These are phyloP conservation scores for Takakia lepidozioides DNA, from an alignment of 225 moss, liverwort and hornwort genomes.

Conservation along the genomic window DNA sequence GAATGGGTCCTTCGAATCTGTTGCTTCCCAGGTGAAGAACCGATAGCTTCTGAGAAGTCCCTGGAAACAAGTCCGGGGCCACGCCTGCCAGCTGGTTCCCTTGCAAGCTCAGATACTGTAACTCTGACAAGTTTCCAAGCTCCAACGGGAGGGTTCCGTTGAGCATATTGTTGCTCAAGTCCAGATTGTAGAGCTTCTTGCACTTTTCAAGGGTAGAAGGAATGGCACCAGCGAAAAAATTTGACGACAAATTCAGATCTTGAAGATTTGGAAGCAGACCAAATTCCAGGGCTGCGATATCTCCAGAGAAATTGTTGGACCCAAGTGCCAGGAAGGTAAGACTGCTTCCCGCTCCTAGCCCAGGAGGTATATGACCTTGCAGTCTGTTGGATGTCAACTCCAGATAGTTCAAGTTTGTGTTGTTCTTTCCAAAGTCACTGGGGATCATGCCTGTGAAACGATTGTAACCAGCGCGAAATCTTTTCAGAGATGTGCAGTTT, in stretches of 20 bases:
- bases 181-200: conserved; percentile 17
- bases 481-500: conserved; percentile 16
- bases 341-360: conserved; percentile 24
- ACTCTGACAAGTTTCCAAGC: no score
- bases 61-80: no score
- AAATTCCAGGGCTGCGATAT: conserved; percentile 22
- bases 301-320: conserved; percentile 23
- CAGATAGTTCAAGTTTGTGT: conserved; percentile 15
- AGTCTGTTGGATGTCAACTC: conserved; percentile 39
- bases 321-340: conserved; percentile 26
- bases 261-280: conserved; percentile 25
- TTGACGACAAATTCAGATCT: conserved; percentile 26
- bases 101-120: no score
- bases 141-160: no score
- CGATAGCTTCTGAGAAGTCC: no score
- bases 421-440: conserved; percentile 25
- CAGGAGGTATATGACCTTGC: conserved; percentile 22
- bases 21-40: no score
- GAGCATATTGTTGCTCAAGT: conserved; percentile 13
- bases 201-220: conserved; percentile 28
- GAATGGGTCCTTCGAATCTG: no score
- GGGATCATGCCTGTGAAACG: conserved; percentile 32
- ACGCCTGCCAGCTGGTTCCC: no score
- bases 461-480: conserved; percentile 30
- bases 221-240: conserved; percentile 32